phyloP scores from a whole-genome alignment of 2,329 filamentous ascomycete species.

The Esteya vermicola region DNA sequence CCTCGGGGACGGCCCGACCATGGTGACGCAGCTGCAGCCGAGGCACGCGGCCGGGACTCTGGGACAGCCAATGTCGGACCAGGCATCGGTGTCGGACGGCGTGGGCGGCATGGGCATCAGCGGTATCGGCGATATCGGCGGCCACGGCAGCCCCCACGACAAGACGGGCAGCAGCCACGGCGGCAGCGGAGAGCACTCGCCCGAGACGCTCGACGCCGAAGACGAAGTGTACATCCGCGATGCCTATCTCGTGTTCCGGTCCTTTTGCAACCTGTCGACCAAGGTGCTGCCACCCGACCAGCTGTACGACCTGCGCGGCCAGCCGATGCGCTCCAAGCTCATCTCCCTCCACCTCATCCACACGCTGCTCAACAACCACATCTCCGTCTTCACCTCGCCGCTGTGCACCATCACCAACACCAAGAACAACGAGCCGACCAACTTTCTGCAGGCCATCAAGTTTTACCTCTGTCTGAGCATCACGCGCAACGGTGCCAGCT shows the following conservation, averaged over 20 bases:
- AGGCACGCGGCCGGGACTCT: constrained; percentile 16
- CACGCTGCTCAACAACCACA: constrained; percentile 88
- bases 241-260: constrained; percentile 91
- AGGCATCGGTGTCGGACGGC: constrained; percentile 37
- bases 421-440: constrained; percentile 74
- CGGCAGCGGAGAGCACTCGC: too few species aligned
- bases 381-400: constrained; percentile 78
- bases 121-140: too few species aligned
- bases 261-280: constrained; percentile 93
- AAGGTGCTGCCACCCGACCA: constrained; percentile 83
- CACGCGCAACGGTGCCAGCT: constrained; percentile 88
- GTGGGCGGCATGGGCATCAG: constrained; percentile 35
- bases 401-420: constrained; percentile 86
- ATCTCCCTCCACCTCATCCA: constrained; percentile 92
- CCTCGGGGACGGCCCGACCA: constrained; percentile 51
- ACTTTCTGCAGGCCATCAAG: constrained; percentile 87
- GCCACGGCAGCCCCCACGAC: neutral
- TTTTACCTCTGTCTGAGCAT: constrained; percentile 93
- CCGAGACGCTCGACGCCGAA: constrained; percentile 53
- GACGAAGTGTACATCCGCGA: constrained; percentile 97
- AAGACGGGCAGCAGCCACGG: neutral
- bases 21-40: constrained; percentile 47
- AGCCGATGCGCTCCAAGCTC: constrained; percentile 94
- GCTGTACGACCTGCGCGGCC: constrained; percentile 79
- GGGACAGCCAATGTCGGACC: constrained; percentile 35